phyloP scores from a whole-genome alignment of 2,329 filamentous ascomycete species.

The Westerdykella sp. region DNA sequence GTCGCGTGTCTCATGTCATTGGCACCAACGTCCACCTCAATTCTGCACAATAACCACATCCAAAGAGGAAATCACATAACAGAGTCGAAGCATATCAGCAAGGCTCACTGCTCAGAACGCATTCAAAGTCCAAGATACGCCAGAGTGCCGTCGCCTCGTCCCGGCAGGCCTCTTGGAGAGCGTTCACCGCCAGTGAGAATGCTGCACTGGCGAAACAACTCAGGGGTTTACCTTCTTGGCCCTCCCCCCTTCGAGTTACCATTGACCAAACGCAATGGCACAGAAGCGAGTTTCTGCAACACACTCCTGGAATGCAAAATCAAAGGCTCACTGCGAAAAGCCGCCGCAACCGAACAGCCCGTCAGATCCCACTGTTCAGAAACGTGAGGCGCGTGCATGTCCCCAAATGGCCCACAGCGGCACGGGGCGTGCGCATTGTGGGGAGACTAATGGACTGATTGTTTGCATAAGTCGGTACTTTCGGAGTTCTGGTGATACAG shows the following conservation, averaged over 20 bases:
- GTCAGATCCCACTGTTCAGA: slow-evolving; percentile 28
- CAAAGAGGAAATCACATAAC: too few relatives aligned
- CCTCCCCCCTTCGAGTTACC: slow-evolving; percentile 5
- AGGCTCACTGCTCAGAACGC: too few relatives aligned
- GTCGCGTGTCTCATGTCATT: too few relatives aligned
- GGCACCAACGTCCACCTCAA: too few relatives aligned
- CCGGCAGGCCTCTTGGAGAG: too few relatives aligned
- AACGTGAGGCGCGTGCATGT: slow-evolving; percentile 17
- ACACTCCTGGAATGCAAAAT: slow-evolving; percentile 11
- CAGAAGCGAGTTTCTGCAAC: slow-evolving; percentile 18
- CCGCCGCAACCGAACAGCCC: slow-evolving; percentile 20
- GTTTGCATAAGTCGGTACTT: slow-evolving; percentile 7
- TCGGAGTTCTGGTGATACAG: not conserved
- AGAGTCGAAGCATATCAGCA: too few relatives aligned
- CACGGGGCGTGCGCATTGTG: slow-evolving; percentile 15
- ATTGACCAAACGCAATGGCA: slow-evolving; percentile 4
- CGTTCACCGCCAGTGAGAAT: slow-evolving; percentile 14
- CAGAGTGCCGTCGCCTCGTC: too few relatives aligned
- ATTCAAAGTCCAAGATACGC: too few relatives aligned
- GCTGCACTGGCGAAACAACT: slow-evolving; percentile 18
- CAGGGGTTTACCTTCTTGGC: slow-evolving; percentile 12
- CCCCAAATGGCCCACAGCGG: slow-evolving; percentile 17
- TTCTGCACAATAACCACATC: too few relatives aligned
- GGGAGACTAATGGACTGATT: slow-evolving; percentile 11
- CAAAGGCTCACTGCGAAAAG: slow-evolving; percentile 14